A percentile compares a stretch with the other conserved stretches of the same genome.
Conservation (phyloP, 768 basidiomycete genomes). For the Tricholoma matsutake region DNA sequence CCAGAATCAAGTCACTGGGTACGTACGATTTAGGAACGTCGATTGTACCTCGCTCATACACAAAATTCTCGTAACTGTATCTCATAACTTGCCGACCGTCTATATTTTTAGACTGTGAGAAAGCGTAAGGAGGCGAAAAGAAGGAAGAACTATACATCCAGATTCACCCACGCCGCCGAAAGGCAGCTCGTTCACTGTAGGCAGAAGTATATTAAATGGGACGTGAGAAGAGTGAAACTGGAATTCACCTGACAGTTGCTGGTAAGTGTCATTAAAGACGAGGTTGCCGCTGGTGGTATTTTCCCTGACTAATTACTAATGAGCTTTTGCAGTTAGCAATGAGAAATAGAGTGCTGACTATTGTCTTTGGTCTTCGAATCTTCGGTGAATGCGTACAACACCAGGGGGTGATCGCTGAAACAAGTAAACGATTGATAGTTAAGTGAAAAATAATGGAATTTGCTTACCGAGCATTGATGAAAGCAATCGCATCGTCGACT, state of each 20-base stretch:
- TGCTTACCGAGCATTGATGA: constrained; percentile 49
- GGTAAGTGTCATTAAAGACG: constrained; percentile 58
- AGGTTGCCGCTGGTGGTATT: constrained; percentile 56
- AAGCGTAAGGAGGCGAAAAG: not conserved
- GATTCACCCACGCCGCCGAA: constrained; percentile 61
- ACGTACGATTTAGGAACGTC: constrained; percentile 53
- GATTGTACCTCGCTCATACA: constrained; percentile 43
- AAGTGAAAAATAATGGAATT: not conserved
- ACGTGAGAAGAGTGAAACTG: not conserved
- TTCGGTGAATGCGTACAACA: constrained; percentile 63
- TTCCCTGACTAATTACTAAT: constrained; percentile 40
- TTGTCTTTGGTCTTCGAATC: constrained; percentile 36
- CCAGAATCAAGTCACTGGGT: too few species aligned
- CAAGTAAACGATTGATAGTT: constrained; percentile 1
- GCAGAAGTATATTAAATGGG: not conserved
- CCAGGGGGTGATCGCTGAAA: constrained; percentile 54
- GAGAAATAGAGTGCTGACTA: constrained; percentile 25
- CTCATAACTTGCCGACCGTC: constrained; percentile 55
- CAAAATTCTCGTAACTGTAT: constrained; percentile 54
- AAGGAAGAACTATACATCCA: constrained; percentile 45
- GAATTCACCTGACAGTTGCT: constrained; percentile 43
- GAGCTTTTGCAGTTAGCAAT: not conserved
- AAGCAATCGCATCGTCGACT: constrained; percentile 53
- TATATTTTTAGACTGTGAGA: constrained; percentile 18
- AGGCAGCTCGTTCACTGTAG: constrained; percentile 34